Evolutionary conservation across 176 grass and related monocot genomes (phyloP), one percentile per base, ranked within the genome.

Genomic region (Phoenix roebelenii): DNA sequence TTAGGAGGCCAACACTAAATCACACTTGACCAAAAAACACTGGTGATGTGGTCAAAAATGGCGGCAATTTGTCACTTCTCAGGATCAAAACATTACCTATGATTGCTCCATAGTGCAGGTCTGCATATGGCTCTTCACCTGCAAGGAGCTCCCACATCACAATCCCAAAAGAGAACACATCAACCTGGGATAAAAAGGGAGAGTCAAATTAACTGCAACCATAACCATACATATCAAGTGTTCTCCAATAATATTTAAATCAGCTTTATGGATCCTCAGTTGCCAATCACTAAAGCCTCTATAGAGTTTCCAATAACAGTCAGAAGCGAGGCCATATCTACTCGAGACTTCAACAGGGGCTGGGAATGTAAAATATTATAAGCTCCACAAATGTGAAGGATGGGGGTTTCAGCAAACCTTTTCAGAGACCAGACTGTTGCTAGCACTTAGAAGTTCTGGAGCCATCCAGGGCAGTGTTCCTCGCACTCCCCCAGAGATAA

Each of bases 381-480:
- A 44, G 10, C 35, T 44, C 35, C 35, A 44, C 35, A 44, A 44
- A 44, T 44, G 35, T 44, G 2, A 2, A 44, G 2, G 10, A 44
- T 44, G 10, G 10, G 9, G 35, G 35, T 3, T 12, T 44, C 10
- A 79, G 26, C 48, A 28, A 22, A 99, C 94, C 94, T 99, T 99
- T 71, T 99, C 94, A 29, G 88, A 88, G 51, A 85, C 84, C 70
- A 89, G 80, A 50, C 77, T 99, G 25, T 84, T 88, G 60, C 82
- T 88, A 22, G 88, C 88, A 93, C 85, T 83, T 60, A 99, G 71
- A 75, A 99, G 87, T 39, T 99, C 94, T 2, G 94, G 94, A 54
- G 94, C 94, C 94, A 99, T 99, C 94, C 94, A 99, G 58, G 94
- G 94, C 48, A 99, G 66, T 0, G 94, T 99, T 83, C 94, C 94